Base-by-base conservation (phyloP, 2,329 filamentous ascomycete genomes). In the Ophiostoma sp. region DNA sequence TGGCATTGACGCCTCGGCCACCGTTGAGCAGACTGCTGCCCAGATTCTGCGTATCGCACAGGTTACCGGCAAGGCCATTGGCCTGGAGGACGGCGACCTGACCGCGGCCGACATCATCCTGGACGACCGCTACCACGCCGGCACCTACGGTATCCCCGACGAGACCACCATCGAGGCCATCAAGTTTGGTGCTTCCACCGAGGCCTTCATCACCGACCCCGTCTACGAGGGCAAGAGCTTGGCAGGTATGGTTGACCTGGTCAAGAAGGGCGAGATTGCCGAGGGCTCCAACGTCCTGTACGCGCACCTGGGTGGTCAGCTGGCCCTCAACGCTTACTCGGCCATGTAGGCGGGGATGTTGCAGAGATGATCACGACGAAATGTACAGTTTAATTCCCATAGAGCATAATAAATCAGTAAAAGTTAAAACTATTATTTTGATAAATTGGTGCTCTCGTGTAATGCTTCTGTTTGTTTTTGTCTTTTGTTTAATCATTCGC, bases 141-240 rank as follows among this genome's bases (percentile, higher is more conserved):
- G 88, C 8, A 79, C 84, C 7, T 92, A 92, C 77, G 90, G 90
- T 1, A 83, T 91, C 70, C 88, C 89, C 0, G 87, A 90, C 73
- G 79, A 86, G 76, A 80, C 81, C 75, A 92, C 90, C 1, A 83
- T 89, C 67, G 87, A 87, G 41, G 89, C 89, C 0, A 92, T 92
- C 76, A 85, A 84, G 77, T 88, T 90, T 76, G 88, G 87, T 5
- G 90, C 90, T 0, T 78, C 81, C 71, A 90, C 86, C 0, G 90
- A 92, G 80, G 90, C 85, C 0, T 88, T 92, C 74, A 90, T 92
- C 73, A 92, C 89, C 0, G 90, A 92, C 76, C 90, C 89, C 0
- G 90, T 92, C 1, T 92, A 92, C 75, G 89, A 91, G 79, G 90
- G 90, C 0, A 92, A 92, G 84, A 90, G 87, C 74, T 79, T 92